Percentiles rank a stretch among this genome's conserved stretches.
These are phyloP conservation scores for Starmerella sp. DNA, from an alignment of 805 yeast genomes.

Conservation along the genomic window DNA sequence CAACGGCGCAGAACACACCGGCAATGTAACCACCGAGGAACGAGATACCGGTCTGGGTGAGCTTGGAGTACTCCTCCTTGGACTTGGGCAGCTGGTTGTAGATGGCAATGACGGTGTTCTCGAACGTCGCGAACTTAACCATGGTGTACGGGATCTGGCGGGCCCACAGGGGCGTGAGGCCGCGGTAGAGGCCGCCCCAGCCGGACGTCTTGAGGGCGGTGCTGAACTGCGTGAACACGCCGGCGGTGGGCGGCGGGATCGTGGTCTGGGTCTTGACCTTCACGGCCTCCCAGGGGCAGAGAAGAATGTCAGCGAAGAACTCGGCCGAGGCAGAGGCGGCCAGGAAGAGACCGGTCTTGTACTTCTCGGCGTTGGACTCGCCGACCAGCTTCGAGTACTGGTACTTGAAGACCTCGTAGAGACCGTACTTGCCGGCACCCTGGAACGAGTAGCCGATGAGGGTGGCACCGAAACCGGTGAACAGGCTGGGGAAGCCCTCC, in stretches of 20 bases:
- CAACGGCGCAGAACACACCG: conserved; percentile 90
- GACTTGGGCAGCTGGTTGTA: conserved; percentile 62
- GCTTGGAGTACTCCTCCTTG: conserved; percentile 54
- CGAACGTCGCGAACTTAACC: conserved; percentile 93
- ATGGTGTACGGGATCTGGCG: conserved; percentile 96
- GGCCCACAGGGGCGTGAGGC: conserved; percentile 83
- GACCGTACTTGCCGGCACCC: conserved; percentile 95
- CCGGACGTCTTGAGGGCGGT: conserved; percentile 63
- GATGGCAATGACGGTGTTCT: conserved; percentile 72
- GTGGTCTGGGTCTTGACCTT: conserved; percentile 91
- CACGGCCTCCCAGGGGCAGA: conserved; percentile 92
- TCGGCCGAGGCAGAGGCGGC: conserved; percentile 89
- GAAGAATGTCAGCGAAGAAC: conserved; percentile 74
- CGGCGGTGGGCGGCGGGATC: conserved; percentile 66
- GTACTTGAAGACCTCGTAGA: conserved; percentile 83
- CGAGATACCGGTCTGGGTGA: conserved; percentile 86
- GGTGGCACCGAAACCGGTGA: conserved; percentile 86
- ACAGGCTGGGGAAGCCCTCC: conserved; percentile 64
- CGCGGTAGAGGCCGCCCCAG: conserved; percentile 66
- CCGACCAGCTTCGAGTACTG: conserved; percentile 60
- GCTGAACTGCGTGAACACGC: conserved; percentile 56
- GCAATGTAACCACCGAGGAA: conserved; percentile 94
- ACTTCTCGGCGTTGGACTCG: conserved; percentile 43
- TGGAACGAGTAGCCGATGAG: conserved; percentile 85
- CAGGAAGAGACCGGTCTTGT: conserved; percentile 63